Percentiles rank a stretch among this genome's conserved stretches.
Evolutionary conservation across 1,284 basidiomycete genomes (phyloP).

Genomic region (Pseudozyma flocculosa): DNA sequence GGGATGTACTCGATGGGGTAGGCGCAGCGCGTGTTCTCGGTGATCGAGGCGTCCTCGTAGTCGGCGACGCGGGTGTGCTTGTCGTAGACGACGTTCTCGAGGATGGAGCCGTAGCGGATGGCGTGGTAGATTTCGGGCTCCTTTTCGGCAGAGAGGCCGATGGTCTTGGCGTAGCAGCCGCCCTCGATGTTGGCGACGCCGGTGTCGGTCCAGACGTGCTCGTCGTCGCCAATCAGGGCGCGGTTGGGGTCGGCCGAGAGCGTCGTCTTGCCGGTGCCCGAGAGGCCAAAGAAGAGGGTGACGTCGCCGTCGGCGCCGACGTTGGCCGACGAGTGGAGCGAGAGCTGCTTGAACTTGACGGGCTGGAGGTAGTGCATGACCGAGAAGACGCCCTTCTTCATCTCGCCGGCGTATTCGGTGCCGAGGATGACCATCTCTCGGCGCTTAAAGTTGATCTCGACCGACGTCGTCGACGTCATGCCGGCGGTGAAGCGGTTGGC

Average conservation of each 20-base stretch:
- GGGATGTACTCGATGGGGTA: conserved; percentile 71
- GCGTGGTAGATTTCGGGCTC: conserved; percentile 98
- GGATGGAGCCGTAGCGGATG: conserved; percentile 91
- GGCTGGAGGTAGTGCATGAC: conserved; percentile 99
- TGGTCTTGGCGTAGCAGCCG: conserved; percentile 98
- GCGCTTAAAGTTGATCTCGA: conserved; percentile 99
- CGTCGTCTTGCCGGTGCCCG: conserved; percentile 91
- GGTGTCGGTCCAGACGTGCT: conserved; percentile 58
- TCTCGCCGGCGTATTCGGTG: conserved; percentile 99
- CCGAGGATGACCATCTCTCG: conserved; percentile 99
- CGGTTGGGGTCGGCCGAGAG: conserved; percentile 55
- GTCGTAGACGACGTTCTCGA: conserved; percentile 99
- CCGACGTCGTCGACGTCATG: conserved; percentile 98
- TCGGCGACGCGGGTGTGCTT: conserved; percentile 81
- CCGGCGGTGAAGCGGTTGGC: conserved; percentile 99
- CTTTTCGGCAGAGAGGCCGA: conserved; percentile 92
- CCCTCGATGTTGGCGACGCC: conserved; percentile 99
- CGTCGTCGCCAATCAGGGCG: conserved; percentile 55
- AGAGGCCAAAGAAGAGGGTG: conserved; percentile 98
- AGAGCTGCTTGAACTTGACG: conserved; percentile 96
- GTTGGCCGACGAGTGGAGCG: conserved; percentile 98
- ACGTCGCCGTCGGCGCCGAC: conserved; percentile 89
- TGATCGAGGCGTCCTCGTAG: conserved; percentile 95
- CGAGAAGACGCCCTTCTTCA: conserved; percentile 99
- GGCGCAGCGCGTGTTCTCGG: conserved; percentile 93